phyloP scores from a whole-genome alignment of 1,139 yeast genomes.

The Candida buenavistaensis region DNA sequence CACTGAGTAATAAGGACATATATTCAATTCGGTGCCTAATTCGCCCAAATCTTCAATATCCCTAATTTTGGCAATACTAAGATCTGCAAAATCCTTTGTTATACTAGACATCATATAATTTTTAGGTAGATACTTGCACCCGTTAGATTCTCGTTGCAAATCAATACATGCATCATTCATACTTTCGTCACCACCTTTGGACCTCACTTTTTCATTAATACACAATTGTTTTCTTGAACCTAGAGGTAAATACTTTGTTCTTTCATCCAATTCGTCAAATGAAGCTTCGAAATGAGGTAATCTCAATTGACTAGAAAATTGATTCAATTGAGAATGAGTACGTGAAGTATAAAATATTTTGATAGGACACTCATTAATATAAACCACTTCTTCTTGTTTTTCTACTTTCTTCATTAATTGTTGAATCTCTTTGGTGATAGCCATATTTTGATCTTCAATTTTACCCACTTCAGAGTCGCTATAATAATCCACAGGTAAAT shows the following conservation, averaged over 20 bases:
- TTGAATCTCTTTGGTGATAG: constrained; percentile 45
- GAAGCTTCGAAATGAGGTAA: constrained; percentile 68
- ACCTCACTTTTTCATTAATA: constrained; percentile 62
- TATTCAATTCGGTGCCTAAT: constrained; percentile 55
- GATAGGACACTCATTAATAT: constrained; percentile 37
- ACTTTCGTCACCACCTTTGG: constrained; percentile 47
- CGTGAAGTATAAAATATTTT: constrained; percentile 72
- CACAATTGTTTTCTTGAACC: constrained; percentile 90
- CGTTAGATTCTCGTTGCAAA: constrained; percentile 47
- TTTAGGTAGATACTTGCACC: constrained; percentile 56
- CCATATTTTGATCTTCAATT: constrained; percentile 20
- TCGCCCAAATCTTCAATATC: constrained; percentile 81
- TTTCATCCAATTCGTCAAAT: constrained; percentile 36
- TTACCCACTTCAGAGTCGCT: constrained; percentile 28
- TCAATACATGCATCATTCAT: constrained; percentile 86
- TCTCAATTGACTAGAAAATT: constrained; percentile 72
- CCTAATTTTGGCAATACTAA: constrained; percentile 58
- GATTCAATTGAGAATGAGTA: constrained; percentile 88
- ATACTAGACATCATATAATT: constrained; percentile 28
- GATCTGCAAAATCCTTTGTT: constrained; percentile 55
- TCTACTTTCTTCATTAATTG: constrained; percentile 41
- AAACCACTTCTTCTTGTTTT: constrained; percentile 17
- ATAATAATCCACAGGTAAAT: constrained; percentile 42
- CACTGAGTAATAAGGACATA: constrained; percentile 84
- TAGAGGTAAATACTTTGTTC: constrained; percentile 61